Percentiles rank a stretch among this genome's conserved stretches.
phyloP scores from a whole-genome alignment of 2,329 filamentous ascomycete species.

The Aspergillus chevalieri region DNA sequence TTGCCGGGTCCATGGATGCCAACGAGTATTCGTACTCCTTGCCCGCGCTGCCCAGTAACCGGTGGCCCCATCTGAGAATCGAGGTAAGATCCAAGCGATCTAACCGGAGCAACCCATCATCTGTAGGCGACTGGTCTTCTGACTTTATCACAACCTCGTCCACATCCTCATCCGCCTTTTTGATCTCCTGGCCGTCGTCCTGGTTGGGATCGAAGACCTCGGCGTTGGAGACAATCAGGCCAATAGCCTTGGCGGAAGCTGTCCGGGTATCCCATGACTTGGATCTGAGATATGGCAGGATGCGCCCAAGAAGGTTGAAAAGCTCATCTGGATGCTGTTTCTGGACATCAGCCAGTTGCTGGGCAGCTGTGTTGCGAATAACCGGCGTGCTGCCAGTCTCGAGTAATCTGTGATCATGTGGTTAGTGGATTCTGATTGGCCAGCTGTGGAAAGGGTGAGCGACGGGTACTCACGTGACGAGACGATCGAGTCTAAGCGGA shows the following conservation, averaged over 20 bases:
- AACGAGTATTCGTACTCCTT: slow-evolving; percentile 78
- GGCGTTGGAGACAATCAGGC: slow-evolving; percentile 87
- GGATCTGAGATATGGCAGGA: slow-evolving; percentile 90
- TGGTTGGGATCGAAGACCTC: slow-evolving; percentile 81
- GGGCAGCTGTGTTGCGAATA: slow-evolving; percentile 93
- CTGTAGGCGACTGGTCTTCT: slow-evolving; percentile 36
- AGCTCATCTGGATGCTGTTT: slow-evolving; percentile 96
- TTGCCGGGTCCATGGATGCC: slow-evolving; percentile 71
- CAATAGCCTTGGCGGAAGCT: slow-evolving; percentile 87
- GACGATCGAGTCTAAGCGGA: slow-evolving; percentile 63
- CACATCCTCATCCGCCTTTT: slow-evolving; percentile 50
- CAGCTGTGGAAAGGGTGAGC: background rate
- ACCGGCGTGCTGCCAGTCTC: slow-evolving; percentile 95
- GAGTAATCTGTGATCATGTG: slow-evolving; percentile 60
- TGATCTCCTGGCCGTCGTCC: slow-evolving; percentile 52
- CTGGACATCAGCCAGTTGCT: slow-evolving; percentile 94
- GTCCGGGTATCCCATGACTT: slow-evolving; percentile 96
- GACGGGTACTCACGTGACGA: slow-evolving; percentile 69
- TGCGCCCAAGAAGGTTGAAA: slow-evolving; percentile 86
- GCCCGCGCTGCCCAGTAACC: slow-evolving; percentile 73
- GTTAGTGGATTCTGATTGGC: slow-evolving; percentile 13
- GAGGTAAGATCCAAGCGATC: slow-evolving; percentile 69
- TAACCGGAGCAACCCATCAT: slow-evolving; percentile 61
- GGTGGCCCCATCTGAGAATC: slow-evolving; percentile 76
- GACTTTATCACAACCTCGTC: slow-evolving; percentile 34